Evolutionary conservation across 2,329 filamentous ascomycete genomes (phyloP).

Genomic region (Ophiostoma triangulosporum): DNA sequence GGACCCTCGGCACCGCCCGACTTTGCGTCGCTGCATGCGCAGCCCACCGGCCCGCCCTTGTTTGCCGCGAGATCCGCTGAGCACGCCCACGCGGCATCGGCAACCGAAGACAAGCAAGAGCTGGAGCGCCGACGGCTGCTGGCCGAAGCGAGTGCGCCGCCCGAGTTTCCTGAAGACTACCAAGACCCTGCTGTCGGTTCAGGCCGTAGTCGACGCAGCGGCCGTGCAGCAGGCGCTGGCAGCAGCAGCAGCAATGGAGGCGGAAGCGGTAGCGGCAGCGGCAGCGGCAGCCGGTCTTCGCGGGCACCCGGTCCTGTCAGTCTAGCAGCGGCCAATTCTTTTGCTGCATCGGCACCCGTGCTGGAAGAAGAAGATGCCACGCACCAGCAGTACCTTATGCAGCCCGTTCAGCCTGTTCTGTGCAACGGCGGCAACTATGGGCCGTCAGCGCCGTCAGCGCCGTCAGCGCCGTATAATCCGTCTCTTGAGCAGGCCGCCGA

Average conservation of each 20-base stretch:
- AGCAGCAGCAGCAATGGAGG: background rate
- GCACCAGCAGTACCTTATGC: background rate
- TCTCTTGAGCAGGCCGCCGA: background rate
- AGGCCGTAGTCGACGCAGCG: background rate
- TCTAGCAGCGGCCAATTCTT: background rate
- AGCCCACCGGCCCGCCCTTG: background rate
- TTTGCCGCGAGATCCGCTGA: background rate
- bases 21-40: background rate
- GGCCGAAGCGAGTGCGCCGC: conserved; percentile 49
- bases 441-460: background rate
- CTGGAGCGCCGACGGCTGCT: conserved; percentile 54
- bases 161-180: conserved; percentile 41
- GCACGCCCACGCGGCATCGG: conserved; percentile 24
- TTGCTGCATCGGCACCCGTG: conserved; percentile 40
- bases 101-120: conserved; percentile 62
- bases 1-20: background rate
- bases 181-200: conserved; percentile 21
- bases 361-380: conserved; percentile 37
- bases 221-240: background rate
- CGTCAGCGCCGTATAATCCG: background rate
- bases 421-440: background rate
- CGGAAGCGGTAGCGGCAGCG: background rate
- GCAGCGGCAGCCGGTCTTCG: background rate
- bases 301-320: background rate
- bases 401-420: background rate